A percentile compares a stretch with the other conserved stretches of the same genome.
Conservation (phyloP, 2,329 filamentous ascomycete genomes). For the Nothophoma quercina region DNA sequence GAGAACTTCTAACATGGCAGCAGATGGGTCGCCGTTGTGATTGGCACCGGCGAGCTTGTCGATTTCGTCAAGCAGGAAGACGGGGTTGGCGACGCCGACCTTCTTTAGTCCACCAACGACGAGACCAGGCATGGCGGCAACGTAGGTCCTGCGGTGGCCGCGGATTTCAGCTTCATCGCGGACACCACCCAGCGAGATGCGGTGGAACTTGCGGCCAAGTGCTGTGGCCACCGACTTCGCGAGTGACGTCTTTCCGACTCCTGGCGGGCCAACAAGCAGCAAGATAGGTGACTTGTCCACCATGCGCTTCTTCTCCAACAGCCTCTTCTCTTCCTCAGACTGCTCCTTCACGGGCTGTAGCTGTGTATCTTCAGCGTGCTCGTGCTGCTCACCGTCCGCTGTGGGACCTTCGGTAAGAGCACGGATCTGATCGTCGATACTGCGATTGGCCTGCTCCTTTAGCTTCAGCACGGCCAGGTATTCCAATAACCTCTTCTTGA, state of each 20-base stretch:
- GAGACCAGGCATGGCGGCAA: constrained; percentile 97
- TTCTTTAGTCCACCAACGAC: constrained; percentile 95
- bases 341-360: constrained; percentile 50
- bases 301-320: constrained; percentile 82
- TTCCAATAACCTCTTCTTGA: constrained; percentile 95
- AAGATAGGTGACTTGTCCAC: constrained; percentile 96
- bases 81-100: constrained; percentile 92
- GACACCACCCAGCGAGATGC: constrained; percentile 94
- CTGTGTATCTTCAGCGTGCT: constrained; percentile 49
- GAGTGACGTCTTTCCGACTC: constrained; percentile 94
- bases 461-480: constrained; percentile 95
- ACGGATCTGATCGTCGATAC: constrained; percentile 79
- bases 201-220: constrained; percentile 92
- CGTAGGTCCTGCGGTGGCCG: constrained; percentile 93
- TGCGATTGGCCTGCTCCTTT: constrained; percentile 88
- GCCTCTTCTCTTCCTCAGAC: constrained; percentile 68
- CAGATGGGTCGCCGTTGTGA: constrained; percentile 93
- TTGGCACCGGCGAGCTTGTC: constrained; percentile 94
- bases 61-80: constrained; percentile 95
- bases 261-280: constrained; percentile 89
- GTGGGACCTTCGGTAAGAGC: constrained; percentile 57
- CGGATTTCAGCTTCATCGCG: constrained; percentile 96
- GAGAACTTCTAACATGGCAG: constrained; percentile 96
- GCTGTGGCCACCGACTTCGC: constrained; percentile 93
- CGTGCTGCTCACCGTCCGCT: constrained; percentile 45